Percentiles rank a stretch among this genome's conserved stretches.
These are phyloP conservation scores for Penicillium sp. DNA, from an alignment of 2,329 filamentous ascomycete species.

Conservation along the genomic window DNA sequence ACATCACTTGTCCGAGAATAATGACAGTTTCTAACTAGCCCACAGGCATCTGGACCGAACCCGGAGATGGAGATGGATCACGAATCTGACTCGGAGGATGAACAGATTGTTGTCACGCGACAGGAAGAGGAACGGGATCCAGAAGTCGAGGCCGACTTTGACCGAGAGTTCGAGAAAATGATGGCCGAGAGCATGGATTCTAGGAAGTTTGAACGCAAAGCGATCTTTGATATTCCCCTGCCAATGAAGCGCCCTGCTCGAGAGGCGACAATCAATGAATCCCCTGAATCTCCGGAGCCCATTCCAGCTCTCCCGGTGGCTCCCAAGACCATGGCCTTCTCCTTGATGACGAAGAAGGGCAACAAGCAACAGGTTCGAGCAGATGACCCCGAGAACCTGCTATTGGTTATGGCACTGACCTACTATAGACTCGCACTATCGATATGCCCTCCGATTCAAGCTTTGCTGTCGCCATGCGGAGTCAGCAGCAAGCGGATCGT, in stretches of 20 bases:
- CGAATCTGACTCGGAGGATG: conserved; percentile 67
- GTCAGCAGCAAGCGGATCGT: conserved; percentile 88
- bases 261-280: conserved; percentile 51
- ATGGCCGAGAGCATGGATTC: conserved; percentile 97
- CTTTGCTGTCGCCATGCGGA: conserved; percentile 95
- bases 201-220: conserved; percentile 91
- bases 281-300: conserved; percentile 30
- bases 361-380: conserved; percentile 81
- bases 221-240: conserved; percentile 94
- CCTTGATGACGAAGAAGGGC: conserved; percentile 89
- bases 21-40: neutral
- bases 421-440: conserved; percentile 76
- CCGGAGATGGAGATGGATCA: conserved; percentile 49
- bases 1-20: neutral
- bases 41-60: conserved; percentile 45
- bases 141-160: conserved; percentile 94
- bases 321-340: conserved; percentile 86
- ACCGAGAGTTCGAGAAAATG: conserved; percentile 96
- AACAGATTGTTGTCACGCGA: conserved; percentile 87
- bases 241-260: conserved; percentile 74
- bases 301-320: conserved; percentile 25
- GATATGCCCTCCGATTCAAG: conserved; percentile 83
- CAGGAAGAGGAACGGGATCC: conserved; percentile 89
- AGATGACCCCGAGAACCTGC: neutral
- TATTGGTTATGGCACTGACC: conserved; percentile 14